A percentile compares a stretch with the other conserved stretches of the same genome.
These are phyloP conservation scores for Melanomma pulvis-pyrius DNA, from an alignment of 495 filamentous ascomycete species.

Conservation along the genomic window DNA sequence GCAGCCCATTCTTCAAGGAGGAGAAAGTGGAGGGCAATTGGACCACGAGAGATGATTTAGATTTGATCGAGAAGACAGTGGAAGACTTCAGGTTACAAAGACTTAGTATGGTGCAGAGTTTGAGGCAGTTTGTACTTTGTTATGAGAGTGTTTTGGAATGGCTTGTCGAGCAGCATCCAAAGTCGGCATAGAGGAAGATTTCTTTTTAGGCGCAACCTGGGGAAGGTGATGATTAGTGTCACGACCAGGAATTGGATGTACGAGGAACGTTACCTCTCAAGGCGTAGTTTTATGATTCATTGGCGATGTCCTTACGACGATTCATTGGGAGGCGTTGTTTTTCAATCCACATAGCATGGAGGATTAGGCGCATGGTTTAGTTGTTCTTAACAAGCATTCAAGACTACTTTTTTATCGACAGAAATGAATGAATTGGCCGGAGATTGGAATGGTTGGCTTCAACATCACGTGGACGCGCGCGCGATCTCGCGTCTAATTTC, in stretches of 20 bases:
- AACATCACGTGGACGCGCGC: neutral
- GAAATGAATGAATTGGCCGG: too few species aligned
- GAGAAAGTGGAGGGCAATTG: constrained; percentile 46
- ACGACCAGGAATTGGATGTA: neutral
- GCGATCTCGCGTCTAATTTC: neutral
- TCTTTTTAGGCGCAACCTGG: neutral
- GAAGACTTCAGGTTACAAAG: constrained; percentile 86
- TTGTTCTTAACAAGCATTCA: neutral
- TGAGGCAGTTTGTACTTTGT: constrained; percentile 92
- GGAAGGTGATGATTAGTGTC: neutral
- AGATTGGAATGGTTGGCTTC: too few species aligned
- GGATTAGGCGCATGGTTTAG: neutral
- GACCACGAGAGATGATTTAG: constrained; percentile 62
- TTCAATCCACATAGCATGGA: neutral
- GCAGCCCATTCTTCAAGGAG: constrained; percentile 32
- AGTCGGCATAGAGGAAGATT: constrained; percentile 29
- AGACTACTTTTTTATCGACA: neutral
- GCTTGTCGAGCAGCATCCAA: constrained; percentile 57
- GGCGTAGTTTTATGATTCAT: neutral
- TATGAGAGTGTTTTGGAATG: constrained; percentile 96
- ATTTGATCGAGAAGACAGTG: constrained; percentile 83
- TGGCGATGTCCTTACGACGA: neutral
- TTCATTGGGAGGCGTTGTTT: constrained; percentile 13
- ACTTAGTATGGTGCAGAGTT: constrained; percentile 94
- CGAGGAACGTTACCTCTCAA: neutral